phyloP scores from a whole-genome alignment of 2,329 filamentous ascomycete species.

The Ampelomyces quisqualis region DNA sequence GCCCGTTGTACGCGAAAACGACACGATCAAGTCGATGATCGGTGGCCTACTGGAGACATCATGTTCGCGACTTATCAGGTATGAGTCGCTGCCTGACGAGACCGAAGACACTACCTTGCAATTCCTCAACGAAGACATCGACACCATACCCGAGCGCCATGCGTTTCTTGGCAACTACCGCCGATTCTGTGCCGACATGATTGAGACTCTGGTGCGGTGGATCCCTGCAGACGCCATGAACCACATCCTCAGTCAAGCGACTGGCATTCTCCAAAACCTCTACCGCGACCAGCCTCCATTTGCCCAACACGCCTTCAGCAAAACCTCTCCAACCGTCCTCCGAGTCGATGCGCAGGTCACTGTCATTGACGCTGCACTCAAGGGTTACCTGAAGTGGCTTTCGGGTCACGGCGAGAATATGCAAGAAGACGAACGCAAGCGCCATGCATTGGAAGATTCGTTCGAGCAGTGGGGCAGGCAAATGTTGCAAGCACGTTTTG shows the following conservation, averaged over 20 bases:
- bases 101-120: slow-evolving; percentile 75
- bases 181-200: slow-evolving; percentile 81
- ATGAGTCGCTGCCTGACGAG: slow-evolving; percentile 82
- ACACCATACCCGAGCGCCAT: slow-evolving; percentile 89
- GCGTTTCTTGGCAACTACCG: slow-evolving; percentile 95
- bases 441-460: slow-evolving; percentile 60
- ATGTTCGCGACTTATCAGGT: slow-evolving; percentile 79
- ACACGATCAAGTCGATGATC: slow-evolving; percentile 62
- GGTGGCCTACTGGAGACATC: slow-evolving; percentile 79
- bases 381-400: slow-evolving; percentile 84
- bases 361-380: slow-evolving; percentile 83
- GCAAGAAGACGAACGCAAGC: slow-evolving; percentile 53
- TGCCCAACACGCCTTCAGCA: slow-evolving; percentile 55
- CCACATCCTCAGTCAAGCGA: slow-evolving; percentile 80
- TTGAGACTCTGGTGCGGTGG: slow-evolving; percentile 81
- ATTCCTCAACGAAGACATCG: slow-evolving; percentile 89
- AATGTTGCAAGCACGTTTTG: slow-evolving; percentile 69
- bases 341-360: slow-evolving; percentile 86
- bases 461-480: slow-evolving; percentile 72
- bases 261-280: slow-evolving; percentile 70
- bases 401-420: slow-evolving; percentile 53
- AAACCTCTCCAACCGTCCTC: slow-evolving; percentile 70
- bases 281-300: slow-evolving; percentile 71
- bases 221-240: slow-evolving; percentile 81
- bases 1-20: slow-evolving; percentile 66